Percentiles rank a stretch among this genome's conserved stretches.
phyloP scores from a whole-genome alignment of 768 basidiomycete genomes.

The Tricholoma flavovirens region DNA sequence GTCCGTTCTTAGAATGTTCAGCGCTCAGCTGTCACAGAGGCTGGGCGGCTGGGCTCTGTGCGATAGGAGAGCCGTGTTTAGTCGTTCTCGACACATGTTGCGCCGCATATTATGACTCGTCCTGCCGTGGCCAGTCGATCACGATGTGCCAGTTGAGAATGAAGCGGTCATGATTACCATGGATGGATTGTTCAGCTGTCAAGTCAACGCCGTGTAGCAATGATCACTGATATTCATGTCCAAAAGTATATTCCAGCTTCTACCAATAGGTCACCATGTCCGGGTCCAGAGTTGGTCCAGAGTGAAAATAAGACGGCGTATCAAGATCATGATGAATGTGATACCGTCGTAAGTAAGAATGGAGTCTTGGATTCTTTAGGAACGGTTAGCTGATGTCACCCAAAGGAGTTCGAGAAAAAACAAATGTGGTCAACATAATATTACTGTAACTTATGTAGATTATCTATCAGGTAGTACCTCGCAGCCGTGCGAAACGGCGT shows the following conservation, averaged over 20 bases:
- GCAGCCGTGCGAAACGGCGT: background rate
- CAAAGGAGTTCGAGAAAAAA: background rate
- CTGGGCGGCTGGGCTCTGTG: too few relatives aligned
- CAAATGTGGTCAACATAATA: too few relatives aligned
- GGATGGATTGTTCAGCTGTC: background rate
- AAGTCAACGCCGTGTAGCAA: background rate
- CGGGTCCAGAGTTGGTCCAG: background rate
- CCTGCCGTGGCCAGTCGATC: background rate
- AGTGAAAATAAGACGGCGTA: background rate
- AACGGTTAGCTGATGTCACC: background rate
- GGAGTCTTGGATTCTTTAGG: too few relatives aligned
- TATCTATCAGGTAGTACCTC: background rate
- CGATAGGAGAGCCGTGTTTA: too few relatives aligned
- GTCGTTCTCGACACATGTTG: too few relatives aligned
- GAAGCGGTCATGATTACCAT: too few relatives aligned
- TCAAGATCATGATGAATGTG: background rate
- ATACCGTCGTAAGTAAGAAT: too few relatives aligned
- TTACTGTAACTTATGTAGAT: too few relatives aligned
- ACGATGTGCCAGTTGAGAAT: too few relatives aligned
- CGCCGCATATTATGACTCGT: too few relatives aligned
- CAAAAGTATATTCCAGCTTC: background rate
- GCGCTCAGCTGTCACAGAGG: too few relatives aligned
- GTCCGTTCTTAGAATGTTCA: background rate
- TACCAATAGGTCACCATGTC: background rate
- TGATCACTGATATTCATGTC: background rate